Evolutionary conservation across 2,329 filamentous ascomycete species (phyloP), one percentile per base, ranked within the genome.

Genomic region (Exophiala alcalophila): DNA sequence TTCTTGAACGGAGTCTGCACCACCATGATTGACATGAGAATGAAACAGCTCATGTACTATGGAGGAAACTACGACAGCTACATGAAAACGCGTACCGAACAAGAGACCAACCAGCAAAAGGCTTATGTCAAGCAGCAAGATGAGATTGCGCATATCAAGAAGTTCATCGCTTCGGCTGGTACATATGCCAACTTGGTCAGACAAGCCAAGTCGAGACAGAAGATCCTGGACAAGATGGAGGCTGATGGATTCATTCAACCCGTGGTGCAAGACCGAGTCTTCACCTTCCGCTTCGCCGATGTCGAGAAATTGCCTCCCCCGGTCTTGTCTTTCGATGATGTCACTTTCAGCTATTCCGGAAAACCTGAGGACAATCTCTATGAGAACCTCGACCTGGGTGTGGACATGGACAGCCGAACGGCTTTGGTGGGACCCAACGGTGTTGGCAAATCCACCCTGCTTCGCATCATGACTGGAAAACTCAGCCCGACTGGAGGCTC

Each of bases 161-260:
- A 97, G 74, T 98, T 98, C 78, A 98, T 98, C 67, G 92, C 94
- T 63, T 96, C 91, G 50, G 92, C 92, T 44, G 92, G 94, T 90
- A 98, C 92, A 49, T 98, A 98, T 64, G 92, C 94, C 80, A 98
- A 98, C 76, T 78, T 98, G 76, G 92, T 98, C 65, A 81, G 87
- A 68, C 92, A 98, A 73, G 94, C 94, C 70, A 98, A 98, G 78
- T 97, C 92, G 29, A 83, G 92, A 55, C 92, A 98, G 72, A 98
- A 98, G 87, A 97, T 97, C 69, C 78, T 97, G 57, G 92, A 98
- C 80, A 98, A 98, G 83, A 98, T 98, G 92, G 91, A 97, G 78
- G 92, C 94, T 59, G 92, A 98, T 61, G 92, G 92, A 57, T 92
- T 97, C 70, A 97, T 98, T 65, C 84, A 98, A 71, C 86, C 88